Percentiles rank a stretch among this genome's conserved stretches.
Evolutionary conservation across 192 early-diverging fungal species (phyloP).

Genomic region (Coemansia aciculifera): DNA sequence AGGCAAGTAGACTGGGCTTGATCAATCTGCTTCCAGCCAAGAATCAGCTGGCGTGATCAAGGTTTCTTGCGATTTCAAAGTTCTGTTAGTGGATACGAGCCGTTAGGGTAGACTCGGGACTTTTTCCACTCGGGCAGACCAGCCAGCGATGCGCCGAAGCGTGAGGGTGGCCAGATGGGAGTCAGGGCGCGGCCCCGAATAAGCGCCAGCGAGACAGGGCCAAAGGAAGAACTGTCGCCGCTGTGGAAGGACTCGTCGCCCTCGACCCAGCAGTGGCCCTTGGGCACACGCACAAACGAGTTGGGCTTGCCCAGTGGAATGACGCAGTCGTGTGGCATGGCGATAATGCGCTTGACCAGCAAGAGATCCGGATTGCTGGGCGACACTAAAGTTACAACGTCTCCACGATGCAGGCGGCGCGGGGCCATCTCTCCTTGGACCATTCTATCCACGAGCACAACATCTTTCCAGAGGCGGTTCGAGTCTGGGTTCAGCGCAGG

Average conservation of each 20-base stretch:
- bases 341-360: constrained; percentile 85
- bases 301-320: constrained; percentile 31
- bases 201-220: constrained; percentile 72
- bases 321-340: constrained; percentile 72
- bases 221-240: constrained; percentile 77
- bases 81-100: background rate
- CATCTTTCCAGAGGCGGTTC: constrained; percentile 62
- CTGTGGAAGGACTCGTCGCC: constrained; percentile 84
- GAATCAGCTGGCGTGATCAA: background rate
- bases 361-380: constrained; percentile 68
- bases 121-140: constrained; percentile 47
- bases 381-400: constrained; percentile 67
- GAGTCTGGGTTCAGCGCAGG: constrained; percentile 77
- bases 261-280: constrained; percentile 85
- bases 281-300: constrained; percentile 62
- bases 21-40: background rate
- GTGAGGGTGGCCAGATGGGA: constrained; percentile 69
- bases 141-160: constrained; percentile 58
- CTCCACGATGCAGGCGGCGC: constrained; percentile 58
- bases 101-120: constrained; percentile 36
- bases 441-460: constrained; percentile 67
- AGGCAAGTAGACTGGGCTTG: background rate
- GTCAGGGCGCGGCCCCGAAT: constrained; percentile 60
- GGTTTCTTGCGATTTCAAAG: background rate
- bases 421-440: constrained; percentile 44